Conservation (phyloP, 192 early-diverging fungal species). For the Tieghemiomyces parasiticus region DNA sequence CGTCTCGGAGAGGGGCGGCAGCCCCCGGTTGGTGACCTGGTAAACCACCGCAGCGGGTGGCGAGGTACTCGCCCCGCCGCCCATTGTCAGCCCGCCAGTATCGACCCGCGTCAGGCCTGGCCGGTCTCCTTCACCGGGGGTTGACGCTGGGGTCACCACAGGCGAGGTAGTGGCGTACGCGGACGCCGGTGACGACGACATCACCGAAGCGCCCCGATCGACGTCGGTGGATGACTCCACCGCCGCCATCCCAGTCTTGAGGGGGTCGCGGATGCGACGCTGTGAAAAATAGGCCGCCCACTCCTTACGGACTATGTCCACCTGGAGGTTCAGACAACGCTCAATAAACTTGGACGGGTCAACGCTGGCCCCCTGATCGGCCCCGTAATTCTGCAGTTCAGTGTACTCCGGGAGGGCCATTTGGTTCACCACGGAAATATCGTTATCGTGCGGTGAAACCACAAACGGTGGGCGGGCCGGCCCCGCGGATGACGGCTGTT, state of each 20-base stretch:
- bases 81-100: background rate
- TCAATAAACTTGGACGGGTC: background rate
- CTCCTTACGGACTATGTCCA: constrained; percentile 5
- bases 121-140: too few relatives aligned
- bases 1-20: background rate
- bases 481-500: too few relatives aligned
- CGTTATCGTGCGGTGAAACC: background rate
- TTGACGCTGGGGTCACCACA: too few relatives aligned
- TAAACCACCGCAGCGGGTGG: background rate
- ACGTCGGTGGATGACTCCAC: background rate
- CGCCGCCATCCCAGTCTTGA: background rate
- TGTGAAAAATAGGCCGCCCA: constrained; percentile 1
- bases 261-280: too few relatives aligned
- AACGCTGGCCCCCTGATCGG: background rate
- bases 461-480: background rate
- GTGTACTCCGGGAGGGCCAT: background rate
- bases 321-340: background rate
- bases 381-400: background rate
- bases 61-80: background rate
- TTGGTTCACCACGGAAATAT: background rate
- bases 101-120: background rate
- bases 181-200: background rate
- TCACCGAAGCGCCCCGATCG: background rate
- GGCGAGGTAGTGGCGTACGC: too few relatives aligned
- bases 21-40: too few relatives aligned